Evolutionary conservation across 371 early-diverging fungal species (phyloP).

Genomic region (Mycotypha africana): DNA sequence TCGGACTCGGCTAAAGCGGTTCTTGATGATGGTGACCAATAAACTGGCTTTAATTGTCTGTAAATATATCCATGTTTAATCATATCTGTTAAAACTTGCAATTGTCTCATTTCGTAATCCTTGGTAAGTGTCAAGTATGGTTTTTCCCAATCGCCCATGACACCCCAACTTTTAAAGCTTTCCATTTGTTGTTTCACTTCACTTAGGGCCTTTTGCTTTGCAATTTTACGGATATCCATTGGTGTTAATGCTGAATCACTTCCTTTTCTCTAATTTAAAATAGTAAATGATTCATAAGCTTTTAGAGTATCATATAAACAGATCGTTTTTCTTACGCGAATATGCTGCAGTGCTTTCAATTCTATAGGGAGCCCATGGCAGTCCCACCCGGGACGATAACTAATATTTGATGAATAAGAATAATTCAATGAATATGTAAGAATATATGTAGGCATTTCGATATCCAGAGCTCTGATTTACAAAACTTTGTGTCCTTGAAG

Average conservation of each 20-base stretch:
- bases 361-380: slow-evolving; percentile 97
- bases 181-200: slow-evolving; percentile 65
- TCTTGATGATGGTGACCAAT: slow-evolving; percentile 90
- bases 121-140: slow-evolving; percentile 72
- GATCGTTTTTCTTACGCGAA: slow-evolving; percentile 56
- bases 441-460: too few relatives aligned
- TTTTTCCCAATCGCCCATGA: slow-evolving; percentile 85
- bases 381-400: slow-evolving; percentile 95
- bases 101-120: slow-evolving; percentile 76
- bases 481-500: slow-evolving; percentile 80
- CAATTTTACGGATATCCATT: slow-evolving; percentile 60
- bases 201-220: slow-evolving; percentile 61
- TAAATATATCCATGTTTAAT: slow-evolving; percentile 68
- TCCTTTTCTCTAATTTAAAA: slow-evolving; percentile 20
- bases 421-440: too few relatives aligned
- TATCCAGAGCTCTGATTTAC: slow-evolving; percentile 40
- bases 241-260: slow-evolving; percentile 40
- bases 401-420: too few relatives aligned
- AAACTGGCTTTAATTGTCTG: slow-evolving; percentile 79
- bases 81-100: slow-evolving; percentile 75
- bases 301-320: too few relatives aligned
- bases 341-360: slow-evolving; percentile 75
- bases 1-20: slow-evolving; percentile 93
- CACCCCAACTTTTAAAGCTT: slow-evolving; percentile 68
- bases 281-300: not conserved